These are phyloP conservation scores for Dovyalis caffra DNA, from an alignment of 345 rosid genomes.

Conservation along the genomic window DNA sequence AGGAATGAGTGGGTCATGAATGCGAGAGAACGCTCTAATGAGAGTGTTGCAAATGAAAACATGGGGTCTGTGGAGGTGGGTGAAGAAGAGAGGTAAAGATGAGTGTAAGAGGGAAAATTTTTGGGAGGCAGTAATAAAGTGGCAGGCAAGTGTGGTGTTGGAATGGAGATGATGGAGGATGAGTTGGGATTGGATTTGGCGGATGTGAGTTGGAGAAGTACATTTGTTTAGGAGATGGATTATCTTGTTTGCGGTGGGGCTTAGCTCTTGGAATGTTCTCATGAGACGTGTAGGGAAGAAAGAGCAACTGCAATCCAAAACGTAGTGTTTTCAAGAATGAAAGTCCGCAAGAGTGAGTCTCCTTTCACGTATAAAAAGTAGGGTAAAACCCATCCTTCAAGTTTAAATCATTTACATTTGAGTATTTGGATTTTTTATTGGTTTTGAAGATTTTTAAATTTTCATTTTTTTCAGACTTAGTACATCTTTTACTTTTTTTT, in stretches of 20 bases:
- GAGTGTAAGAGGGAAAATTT: constrained; percentile 26
- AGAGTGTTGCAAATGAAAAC: constrained; percentile 53
- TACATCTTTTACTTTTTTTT: too few relatives aligned
- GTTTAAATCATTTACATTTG: too few relatives aligned
- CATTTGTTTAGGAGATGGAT: constrained; percentile 30
- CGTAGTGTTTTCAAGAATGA: too few relatives aligned
- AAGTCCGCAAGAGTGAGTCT: too few relatives aligned
- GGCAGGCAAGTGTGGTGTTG: constrained; percentile 35
- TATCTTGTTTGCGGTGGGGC: constrained; percentile 20
- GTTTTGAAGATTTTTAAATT: too few relatives aligned
- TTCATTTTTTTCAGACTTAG: too few relatives aligned
- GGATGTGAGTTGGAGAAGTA: constrained; percentile 29
- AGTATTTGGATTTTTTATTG: too few relatives aligned
- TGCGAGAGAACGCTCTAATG: constrained; percentile 46
- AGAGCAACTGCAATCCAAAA: neutral
- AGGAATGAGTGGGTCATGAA: constrained; percentile 38
- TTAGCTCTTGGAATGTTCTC: constrained; percentile 15
- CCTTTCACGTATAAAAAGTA: too few relatives aligned
- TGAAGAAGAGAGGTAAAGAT: constrained; percentile 30
- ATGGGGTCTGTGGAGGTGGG: constrained; percentile 34
- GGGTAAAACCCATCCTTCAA: too few relatives aligned
- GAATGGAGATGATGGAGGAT: constrained; percentile 36
- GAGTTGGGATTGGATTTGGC: constrained; percentile 48
- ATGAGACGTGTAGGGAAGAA: neutral
- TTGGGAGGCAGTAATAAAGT: constrained; percentile 42